Evolutionary conservation across 2,329 filamentous ascomycete species (phyloP).

Genomic region (Amesomyces nigricolor): DNA sequence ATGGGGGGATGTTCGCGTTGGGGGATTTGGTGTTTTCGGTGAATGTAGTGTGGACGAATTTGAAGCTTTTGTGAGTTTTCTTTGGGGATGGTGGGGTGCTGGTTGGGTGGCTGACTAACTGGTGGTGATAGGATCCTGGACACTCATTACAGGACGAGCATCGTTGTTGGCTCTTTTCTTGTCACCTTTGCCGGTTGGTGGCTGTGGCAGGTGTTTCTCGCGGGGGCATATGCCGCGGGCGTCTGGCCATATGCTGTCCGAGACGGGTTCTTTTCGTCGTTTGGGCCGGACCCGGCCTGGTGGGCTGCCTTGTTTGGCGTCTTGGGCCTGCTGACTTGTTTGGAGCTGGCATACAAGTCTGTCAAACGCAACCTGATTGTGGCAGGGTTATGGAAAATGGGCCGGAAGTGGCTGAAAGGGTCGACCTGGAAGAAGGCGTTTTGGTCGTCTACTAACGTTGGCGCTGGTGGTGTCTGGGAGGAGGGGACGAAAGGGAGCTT

Average conservation of each 20-base stretch:
- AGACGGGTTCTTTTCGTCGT: constrained; percentile 58
- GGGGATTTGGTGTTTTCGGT: constrained; percentile 68
- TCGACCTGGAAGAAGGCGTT: constrained; percentile 18
- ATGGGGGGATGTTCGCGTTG: constrained; percentile 67
- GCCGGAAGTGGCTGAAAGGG: constrained; percentile 23
- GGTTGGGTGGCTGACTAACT: constrained; percentile 12
- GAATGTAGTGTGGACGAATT: constrained; percentile 65
- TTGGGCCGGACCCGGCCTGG: constrained; percentile 65
- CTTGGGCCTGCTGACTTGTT: constrained; percentile 51
- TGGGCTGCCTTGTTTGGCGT: constrained; percentile 66
- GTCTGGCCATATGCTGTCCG: constrained; percentile 61
- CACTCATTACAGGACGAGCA: constrained; percentile 66
- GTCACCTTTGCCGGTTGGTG: constrained; percentile 62
- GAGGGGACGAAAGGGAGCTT: constrained; percentile 28
- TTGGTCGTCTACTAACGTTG: constrained; percentile 13
- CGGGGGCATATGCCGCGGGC: constrained; percentile 50
- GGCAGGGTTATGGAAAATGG: constrained; percentile 41
- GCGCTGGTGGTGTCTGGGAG: constrained; percentile 8
- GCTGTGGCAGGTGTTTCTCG: constrained; percentile 69
- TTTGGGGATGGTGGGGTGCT: too few species aligned
- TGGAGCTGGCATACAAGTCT: constrained; percentile 58
- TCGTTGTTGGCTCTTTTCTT: constrained; percentile 55
- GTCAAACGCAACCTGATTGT: constrained; percentile 43
- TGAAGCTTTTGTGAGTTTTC: constrained; percentile 62
- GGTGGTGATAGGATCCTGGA: constrained; percentile 55